These are phyloP conservation scores for Citrus trifoliata DNA, from an alignment of 345 rosid species.

Conservation along the genomic window DNA sequence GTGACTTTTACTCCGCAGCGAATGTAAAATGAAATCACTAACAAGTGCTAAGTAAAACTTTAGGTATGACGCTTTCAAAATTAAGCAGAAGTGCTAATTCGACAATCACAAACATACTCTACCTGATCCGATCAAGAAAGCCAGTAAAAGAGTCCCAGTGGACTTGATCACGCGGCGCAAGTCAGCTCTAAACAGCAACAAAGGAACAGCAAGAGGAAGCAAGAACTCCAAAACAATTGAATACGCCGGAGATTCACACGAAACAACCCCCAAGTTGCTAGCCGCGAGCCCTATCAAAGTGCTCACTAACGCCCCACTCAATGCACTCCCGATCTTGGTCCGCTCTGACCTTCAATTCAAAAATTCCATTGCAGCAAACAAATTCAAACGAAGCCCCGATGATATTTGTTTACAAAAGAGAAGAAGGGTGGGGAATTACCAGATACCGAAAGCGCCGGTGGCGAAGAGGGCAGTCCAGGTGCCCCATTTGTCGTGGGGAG, in stretches of 20 bases:
- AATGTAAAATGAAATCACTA: not conserved
- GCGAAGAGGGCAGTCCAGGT: constrained; percentile 84
- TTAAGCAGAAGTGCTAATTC: no score
- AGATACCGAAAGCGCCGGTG: constrained; percentile 75
- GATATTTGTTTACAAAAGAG: not conserved
- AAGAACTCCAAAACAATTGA: constrained; percentile 60
- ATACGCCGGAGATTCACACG: constrained; percentile 68
- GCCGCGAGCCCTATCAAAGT: constrained; percentile 80
- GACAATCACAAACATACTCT: not conserved
- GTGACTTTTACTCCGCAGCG: not conserved
- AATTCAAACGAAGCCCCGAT: not conserved
- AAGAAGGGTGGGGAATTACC: constrained; percentile 32
- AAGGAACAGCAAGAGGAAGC: constrained; percentile 78
- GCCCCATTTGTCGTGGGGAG: constrained; percentile 77
- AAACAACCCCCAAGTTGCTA: constrained; percentile 70
- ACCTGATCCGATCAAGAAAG: constrained; percentile 85
- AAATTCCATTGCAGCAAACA: constrained; percentile 4
- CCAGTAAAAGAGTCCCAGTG: constrained; percentile 69
- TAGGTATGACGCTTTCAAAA: not conserved
- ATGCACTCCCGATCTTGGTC: constrained; percentile 71
- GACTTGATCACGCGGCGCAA: constrained; percentile 66
- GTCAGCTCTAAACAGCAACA: constrained; percentile 78
- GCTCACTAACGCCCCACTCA: constrained; percentile 89
- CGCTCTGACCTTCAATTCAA: constrained; percentile 70
- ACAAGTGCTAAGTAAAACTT: not conserved